Conservation (phyloP, 176 grass and related monocot genomes). For the Aegilops longissima region DNA sequence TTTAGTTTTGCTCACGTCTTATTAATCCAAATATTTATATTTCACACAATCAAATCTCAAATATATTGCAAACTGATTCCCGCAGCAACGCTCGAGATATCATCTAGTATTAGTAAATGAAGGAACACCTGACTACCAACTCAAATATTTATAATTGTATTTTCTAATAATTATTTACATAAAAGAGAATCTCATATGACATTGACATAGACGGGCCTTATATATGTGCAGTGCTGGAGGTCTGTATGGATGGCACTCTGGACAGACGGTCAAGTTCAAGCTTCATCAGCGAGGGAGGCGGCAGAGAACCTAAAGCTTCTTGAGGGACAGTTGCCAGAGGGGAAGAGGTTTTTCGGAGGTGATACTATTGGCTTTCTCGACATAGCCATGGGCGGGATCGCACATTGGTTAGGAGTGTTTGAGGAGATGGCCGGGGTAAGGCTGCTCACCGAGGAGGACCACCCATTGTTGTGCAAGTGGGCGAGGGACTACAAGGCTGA, state of each 20-base stretch:
- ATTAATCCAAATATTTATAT: no score
- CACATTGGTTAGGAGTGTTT: not conserved
- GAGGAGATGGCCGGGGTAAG: not conserved
- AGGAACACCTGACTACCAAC: no score
- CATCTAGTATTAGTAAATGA: no score
- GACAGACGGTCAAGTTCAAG: not conserved
- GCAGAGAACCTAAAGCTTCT: not conserved
- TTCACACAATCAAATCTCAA: no score
- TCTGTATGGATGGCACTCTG: not conserved
- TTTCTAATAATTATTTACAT: no score
- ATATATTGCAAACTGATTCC: no score
- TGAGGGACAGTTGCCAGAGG: not conserved
- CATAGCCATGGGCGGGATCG: not conserved
- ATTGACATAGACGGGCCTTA: no score
- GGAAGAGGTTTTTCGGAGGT: not conserved
- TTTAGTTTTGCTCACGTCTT: no score
- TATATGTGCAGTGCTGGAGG: not conserved
- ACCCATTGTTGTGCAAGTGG: not conserved
- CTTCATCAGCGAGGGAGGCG: not conserved
- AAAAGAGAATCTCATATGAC: no score
- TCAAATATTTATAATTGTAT: no score
- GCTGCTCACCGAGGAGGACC: not conserved
- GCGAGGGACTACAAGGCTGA: not conserved
- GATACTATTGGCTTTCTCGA: not conserved
- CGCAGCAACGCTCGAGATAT: no score